A percentile compares a stretch with the other conserved stretches of the same genome.
Evolutionary conservation across 2,329 filamentous ascomycete species (phyloP).

Genomic region (Aspergillus intermedius): DNA sequence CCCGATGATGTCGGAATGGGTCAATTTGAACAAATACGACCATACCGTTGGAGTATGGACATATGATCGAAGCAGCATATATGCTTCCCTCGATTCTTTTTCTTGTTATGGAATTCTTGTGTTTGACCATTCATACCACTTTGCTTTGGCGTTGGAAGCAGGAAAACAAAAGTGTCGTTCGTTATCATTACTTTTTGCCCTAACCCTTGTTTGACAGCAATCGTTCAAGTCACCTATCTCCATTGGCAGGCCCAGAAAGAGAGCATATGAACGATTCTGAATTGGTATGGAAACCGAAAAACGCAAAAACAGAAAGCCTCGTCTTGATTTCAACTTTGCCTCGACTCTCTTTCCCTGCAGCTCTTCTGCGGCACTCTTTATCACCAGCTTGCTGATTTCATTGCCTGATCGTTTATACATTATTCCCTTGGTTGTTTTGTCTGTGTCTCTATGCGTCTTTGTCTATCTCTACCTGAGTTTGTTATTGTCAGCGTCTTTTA

Average conservation of each 20-base stretch:
- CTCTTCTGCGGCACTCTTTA: neutral
- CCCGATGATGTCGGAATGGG: slow-evolving; percentile 22
- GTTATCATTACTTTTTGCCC: neutral
- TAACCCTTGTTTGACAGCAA: neutral
- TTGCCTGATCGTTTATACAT: neutral
- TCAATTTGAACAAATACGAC: slow-evolving; percentile 29
- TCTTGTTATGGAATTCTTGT: slow-evolving; percentile 1
- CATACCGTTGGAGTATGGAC: slow-evolving; percentile 41
- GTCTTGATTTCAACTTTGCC: neutral
- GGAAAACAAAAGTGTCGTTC: neutral
- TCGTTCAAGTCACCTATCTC: neutral
- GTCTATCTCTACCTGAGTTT: neutral
- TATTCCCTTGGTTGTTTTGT: neutral
- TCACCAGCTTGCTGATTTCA: neutral
- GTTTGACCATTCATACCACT: neutral
- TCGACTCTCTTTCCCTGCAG: neutral
- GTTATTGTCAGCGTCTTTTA: neutral
- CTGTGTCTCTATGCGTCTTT: too few relatives aligned
- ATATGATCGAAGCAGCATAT: slow-evolving; percentile 20
- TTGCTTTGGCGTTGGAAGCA: slow-evolving; percentile 1
- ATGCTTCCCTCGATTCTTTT: neutral
- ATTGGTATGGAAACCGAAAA: neutral
- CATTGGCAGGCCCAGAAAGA: neutral
- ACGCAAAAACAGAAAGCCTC: too few relatives aligned
- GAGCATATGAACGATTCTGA: neutral